These are phyloP conservation scores for Penicillium bovifimosum DNA, from an alignment of 495 filamentous ascomycete genomes.

Conservation along the genomic window DNA sequence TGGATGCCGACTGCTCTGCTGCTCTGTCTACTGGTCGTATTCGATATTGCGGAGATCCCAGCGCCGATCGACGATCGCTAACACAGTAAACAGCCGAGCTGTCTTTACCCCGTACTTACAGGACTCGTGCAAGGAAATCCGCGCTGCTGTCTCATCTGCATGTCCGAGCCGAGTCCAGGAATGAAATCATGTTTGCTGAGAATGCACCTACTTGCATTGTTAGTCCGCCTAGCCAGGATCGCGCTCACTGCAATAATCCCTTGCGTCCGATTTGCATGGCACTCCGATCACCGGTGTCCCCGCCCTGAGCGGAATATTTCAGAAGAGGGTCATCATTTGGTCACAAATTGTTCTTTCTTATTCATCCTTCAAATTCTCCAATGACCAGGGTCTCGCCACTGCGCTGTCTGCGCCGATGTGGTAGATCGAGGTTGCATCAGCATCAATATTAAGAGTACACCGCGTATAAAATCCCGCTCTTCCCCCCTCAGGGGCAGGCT, in stretches of 20 bases:
- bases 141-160: not conserved
- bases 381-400: not conserved
- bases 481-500: conserved; percentile 9
- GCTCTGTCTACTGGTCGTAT: not conserved
- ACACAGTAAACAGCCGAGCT: not conserved
- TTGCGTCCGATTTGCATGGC: conserved; percentile 14
- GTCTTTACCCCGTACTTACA: not conserved
- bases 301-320: not conserved
- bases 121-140: not conserved
- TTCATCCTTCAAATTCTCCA: too few species aligned
- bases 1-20: not conserved
- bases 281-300: not conserved
- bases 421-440: conserved; percentile 17
- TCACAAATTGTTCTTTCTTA: not conserved
- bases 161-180: not conserved
- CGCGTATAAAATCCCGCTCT: not conserved
- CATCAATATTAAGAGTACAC: not conserved
- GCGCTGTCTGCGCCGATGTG: conserved; percentile 3
- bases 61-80: conserved; percentile 7
- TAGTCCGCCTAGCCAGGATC: not conserved
- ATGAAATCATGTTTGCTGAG: not conserved
- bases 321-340: not conserved
- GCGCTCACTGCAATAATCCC: conserved; percentile 11
- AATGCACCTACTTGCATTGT: conserved; percentile 7
- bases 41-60: conserved; percentile 1